Evolutionary conservation across 1,139 yeast genomes (phyloP).

Genomic region (Geotrichum carabidarum): DNA sequence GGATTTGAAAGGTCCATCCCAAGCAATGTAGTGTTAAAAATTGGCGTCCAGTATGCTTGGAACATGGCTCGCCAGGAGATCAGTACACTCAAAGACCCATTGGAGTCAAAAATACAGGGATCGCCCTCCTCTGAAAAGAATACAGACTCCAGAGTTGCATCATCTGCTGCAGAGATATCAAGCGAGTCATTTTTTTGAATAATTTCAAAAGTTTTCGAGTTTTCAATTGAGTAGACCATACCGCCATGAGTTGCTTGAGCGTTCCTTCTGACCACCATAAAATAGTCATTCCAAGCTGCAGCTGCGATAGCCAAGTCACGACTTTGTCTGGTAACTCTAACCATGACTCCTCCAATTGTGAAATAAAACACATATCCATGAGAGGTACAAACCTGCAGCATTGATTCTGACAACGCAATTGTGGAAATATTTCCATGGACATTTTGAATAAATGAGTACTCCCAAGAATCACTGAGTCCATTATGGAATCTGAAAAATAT

Average conservation of each 20-base stretch:
- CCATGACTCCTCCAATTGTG: slow-evolving; percentile 53
- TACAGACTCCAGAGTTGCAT: slow-evolving; percentile 46
- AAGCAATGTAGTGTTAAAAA: slow-evolving; percentile 48
- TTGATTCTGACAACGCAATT: slow-evolving; percentile 48
- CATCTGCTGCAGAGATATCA: slow-evolving; percentile 31
- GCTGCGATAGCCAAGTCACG: slow-evolving; percentile 52
- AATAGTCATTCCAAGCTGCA: slow-evolving; percentile 45
- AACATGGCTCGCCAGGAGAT: slow-evolving; percentile 68
- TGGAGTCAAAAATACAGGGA: slow-evolving; percentile 79
- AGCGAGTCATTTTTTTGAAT: slow-evolving; percentile 39
- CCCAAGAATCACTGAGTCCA: slow-evolving; percentile 38
- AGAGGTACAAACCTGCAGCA: slow-evolving; percentile 52
- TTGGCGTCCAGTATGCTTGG: slow-evolving; percentile 65
- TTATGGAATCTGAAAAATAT: slow-evolving; percentile 36
- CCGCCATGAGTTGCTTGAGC: slow-evolving; percentile 22
- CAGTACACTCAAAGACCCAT: slow-evolving; percentile 64
- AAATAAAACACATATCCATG: slow-evolving; percentile 53
- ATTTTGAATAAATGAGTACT: slow-evolving; percentile 37
- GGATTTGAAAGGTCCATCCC: slow-evolving; percentile 24
- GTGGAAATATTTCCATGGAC: slow-evolving; percentile 39
- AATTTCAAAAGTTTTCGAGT: slow-evolving; percentile 37
- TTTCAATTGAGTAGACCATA: slow-evolving; percentile 39
- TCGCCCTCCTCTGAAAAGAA: slow-evolving; percentile 81
- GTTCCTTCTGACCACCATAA: slow-evolving; percentile 40
- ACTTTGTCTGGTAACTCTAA: slow-evolving; percentile 46